A percentile compares a stretch with the other conserved stretches of the same genome.
Conservation (phyloP, 192 early-diverging fungal genomes). For the Thoreauomyces humboldtii region DNA sequence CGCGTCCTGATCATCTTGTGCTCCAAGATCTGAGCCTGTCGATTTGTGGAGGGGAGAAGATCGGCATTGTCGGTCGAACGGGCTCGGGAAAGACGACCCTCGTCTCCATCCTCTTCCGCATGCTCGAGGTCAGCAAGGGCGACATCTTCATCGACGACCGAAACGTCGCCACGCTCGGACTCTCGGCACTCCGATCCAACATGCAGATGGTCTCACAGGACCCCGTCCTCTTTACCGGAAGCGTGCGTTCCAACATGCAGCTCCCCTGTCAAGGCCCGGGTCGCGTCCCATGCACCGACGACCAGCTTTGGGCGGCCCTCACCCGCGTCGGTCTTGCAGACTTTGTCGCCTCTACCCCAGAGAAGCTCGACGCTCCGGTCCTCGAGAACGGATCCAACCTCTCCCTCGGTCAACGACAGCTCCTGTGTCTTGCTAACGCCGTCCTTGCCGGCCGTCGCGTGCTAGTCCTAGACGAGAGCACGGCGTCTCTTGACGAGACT, state of each 20-base stretch:
- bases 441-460: conserved; percentile 27
- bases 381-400: conserved; percentile 74
- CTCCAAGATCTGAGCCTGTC: conserved; percentile 37
- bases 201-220: conserved; percentile 54
- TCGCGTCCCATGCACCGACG: no score
- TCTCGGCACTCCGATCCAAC: conserved; percentile 48
- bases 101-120: conserved; percentile 62
- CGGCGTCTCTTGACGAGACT: conserved; percentile 57
- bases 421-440: conserved; percentile 54
- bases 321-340: conserved; percentile 56
- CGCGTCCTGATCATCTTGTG: conserved; percentile 33
- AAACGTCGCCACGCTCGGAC: conserved; percentile 58
- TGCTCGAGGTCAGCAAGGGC: conserved; percentile 32
- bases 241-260: conserved; percentile 77
- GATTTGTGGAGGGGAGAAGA: conserved; percentile 30
- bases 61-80: conserved; percentile 47
- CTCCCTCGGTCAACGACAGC: conserved; percentile 63
- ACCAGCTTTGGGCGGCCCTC: conserved; percentile 74
- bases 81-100: conserved; percentile 66
- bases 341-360: conserved; percentile 21
- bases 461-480: conserved; percentile 50
- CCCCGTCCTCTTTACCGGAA: conserved; percentile 64
- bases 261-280: conserved; percentile 65
- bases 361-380: conserved; percentile 64
- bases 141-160: conserved; percentile 65